These are phyloP conservation scores for Pisolithus albus DNA, from an alignment of 768 basidiomycete genomes.

Conservation along the genomic window DNA sequence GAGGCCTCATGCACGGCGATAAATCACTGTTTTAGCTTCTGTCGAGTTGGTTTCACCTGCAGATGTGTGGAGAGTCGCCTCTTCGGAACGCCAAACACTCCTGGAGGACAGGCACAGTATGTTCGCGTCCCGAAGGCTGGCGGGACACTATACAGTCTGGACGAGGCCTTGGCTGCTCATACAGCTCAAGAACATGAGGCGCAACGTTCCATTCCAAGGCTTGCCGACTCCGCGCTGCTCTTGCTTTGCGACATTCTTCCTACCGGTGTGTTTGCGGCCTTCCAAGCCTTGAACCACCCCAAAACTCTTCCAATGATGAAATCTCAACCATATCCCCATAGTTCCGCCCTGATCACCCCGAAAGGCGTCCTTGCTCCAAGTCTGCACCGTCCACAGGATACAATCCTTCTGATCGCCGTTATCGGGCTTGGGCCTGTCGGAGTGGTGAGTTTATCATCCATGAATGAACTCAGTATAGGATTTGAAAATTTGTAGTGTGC, in stretches of 20 bases:
- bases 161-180: slow-evolving; percentile 30
- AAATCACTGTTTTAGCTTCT: slow-evolving; percentile 40
- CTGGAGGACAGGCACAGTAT: slow-evolving; percentile 76
- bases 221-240: slow-evolving; percentile 61
- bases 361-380: slow-evolving; percentile 1
- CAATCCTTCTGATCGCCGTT: slow-evolving; percentile 52
- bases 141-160: slow-evolving; percentile 65
- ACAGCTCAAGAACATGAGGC: slow-evolving; percentile 17
- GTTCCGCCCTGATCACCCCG: slow-evolving; percentile 7
- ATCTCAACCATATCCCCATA: slow-evolving; percentile 51
- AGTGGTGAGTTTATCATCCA: slow-evolving; percentile 33
- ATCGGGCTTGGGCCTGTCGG: slow-evolving; percentile 79
- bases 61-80: slow-evolving; percentile 55
- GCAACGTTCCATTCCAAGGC: slow-evolving; percentile 32
- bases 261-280: slow-evolving; percentile 70
- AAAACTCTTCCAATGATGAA: slow-evolving; percentile 58
- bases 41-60: slow-evolving; percentile 65
- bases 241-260: slow-evolving; percentile 75
- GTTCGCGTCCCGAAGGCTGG: slow-evolving; percentile 75
- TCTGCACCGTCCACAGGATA: slow-evolving; percentile 41
- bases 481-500: slow-evolving; percentile 39
- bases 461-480: neutral
- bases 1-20: neutral
- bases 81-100: slow-evolving; percentile 60
- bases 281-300: slow-evolving; percentile 67